Base-by-base conservation (phyloP, 495 filamentous ascomycete species). In the Geoglossum glabrum region DNA sequence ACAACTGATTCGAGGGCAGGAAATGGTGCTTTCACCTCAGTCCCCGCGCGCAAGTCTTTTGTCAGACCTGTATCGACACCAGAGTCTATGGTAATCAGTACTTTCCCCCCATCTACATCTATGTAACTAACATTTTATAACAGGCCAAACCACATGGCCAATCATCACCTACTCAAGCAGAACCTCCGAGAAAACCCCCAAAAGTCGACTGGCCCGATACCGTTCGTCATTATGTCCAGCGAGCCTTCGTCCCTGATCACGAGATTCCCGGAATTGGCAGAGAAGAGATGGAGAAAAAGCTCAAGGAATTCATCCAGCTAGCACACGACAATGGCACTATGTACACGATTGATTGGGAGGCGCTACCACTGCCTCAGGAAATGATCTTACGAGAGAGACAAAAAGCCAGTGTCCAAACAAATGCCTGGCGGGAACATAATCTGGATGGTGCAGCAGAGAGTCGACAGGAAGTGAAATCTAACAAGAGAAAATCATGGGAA, bases 401-500 rank as follows among this genome's bases (percentile, higher is more conserved):
- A 52, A 2, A 5, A 31, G 15, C 8, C 28, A 23, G 49, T 17
- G 25, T 30, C 28, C 6, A 9, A 52, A 30, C 26, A 13, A 52
- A 26, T 26, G 30, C 23, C 15, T 52, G 49, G 49, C 49, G 25
- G 17, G 49, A 27, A 27, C 25, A 1, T 30, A 15, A 23, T 19
- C 28, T 30, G 25, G 49, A 52, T 52, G 19, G 21, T 17, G 25
- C 25, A 9, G 1, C 5, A 15, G 25, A 27, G 13, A 27, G 19
- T 11, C 26, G 25, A 52, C 49, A 6, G 11, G 49, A 52, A 13
- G 28, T 31, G 25, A 52, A 52, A 17, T 62, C 71, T n/a, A 84
- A 79, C 71, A 95, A 95, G 73, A 76, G 89, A 61, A 96, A 95
- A 68, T 90, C 86, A 25, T 73, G 74, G 58, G 87, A 88, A 50